A percentile compares a stretch with the other conserved stretches of the same genome.
phyloP scores from a whole-genome alignment of 192 early-diverging fungal species.

The Mortierella alpina region DNA sequence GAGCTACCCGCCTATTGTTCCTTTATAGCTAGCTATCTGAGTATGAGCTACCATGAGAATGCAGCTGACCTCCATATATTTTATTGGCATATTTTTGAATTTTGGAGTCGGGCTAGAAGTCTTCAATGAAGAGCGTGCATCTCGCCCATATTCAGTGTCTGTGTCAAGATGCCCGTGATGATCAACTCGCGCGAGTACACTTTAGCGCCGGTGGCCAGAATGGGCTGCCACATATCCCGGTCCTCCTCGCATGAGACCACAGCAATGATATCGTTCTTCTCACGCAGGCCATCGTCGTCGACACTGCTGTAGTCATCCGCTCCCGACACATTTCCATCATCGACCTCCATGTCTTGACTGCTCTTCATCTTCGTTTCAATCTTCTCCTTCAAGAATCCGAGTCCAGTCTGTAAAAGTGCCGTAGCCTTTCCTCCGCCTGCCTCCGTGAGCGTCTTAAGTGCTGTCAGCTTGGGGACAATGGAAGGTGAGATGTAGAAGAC shows the following conservation, averaged over 20 bases:
- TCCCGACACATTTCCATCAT: neutral
- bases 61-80: no score
- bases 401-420: slow-evolving; percentile 21
- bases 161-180: slow-evolving; percentile 18
- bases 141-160: slow-evolving; percentile 20
- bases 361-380: neutral
- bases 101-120: no score
- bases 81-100: no score
- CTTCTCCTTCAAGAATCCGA: slow-evolving; percentile 35
- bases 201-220: slow-evolving; percentile 17
- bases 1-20: no score
- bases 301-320: neutral
- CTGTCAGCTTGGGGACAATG: slow-evolving; percentile 14
- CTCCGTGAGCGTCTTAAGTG: slow-evolving; percentile 22
- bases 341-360: neutral
- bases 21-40: no score
- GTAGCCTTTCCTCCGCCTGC: slow-evolving; percentile 40
- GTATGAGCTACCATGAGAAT: no score
- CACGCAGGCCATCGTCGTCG: neutral
- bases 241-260: slow-evolving; percentile 42
- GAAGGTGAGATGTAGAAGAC: slow-evolving; percentile 46
- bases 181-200: slow-evolving; percentile 48
- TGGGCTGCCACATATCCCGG: slow-evolving; percentile 40
- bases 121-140: slow-evolving; percentile 31
- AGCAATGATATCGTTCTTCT: slow-evolving; percentile 24